Conservation (phyloP, 1,284 basidiomycete genomes). For the Omphalotus olearius region DNA sequence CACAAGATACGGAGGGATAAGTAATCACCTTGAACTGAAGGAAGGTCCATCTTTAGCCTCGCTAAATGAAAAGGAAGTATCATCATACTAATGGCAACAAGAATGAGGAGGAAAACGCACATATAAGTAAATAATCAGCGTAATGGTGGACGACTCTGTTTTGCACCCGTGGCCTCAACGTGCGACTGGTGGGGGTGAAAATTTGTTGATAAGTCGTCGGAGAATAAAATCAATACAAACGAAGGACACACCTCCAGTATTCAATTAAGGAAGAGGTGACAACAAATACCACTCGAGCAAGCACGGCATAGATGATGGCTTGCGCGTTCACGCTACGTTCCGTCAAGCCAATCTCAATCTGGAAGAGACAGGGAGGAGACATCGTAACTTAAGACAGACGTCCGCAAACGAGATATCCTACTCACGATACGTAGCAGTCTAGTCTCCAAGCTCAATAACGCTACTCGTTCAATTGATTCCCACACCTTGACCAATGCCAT, state of each 20-base stretch:
- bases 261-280: slow-evolving; percentile 16
- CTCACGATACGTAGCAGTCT: slow-evolving; percentile 18
- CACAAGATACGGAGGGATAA: background rate
- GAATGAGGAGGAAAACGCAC: background rate
- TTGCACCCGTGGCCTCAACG: background rate
- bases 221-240: no score
- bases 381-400: no score
- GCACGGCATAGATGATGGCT: slow-evolving; percentile 18
- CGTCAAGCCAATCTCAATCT: slow-evolving; percentile 21
- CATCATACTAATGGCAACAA: background rate
- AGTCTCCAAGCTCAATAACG: slow-evolving; percentile 19
- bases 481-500: slow-evolving; percentile 18
- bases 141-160: slow-evolving; percentile 4
- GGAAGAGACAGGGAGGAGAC: background rate
- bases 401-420: background rate
- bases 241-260: slow-evolving; percentile 20
- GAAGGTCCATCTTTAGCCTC: slow-evolving; percentile 9
- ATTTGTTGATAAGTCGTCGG: no score
- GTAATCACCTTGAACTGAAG: slow-evolving; percentile 3
- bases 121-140: slow-evolving; percentile 6
- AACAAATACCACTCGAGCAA: slow-evolving; percentile 16
- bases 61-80: background rate
- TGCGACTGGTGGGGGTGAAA: background rate
- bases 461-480: slow-evolving; percentile 17
- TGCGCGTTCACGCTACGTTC: slow-evolving; percentile 15